Base-by-base conservation (phyloP, 495 filamentous ascomycete genomes). In the Trichoderma erinaceum region DNA sequence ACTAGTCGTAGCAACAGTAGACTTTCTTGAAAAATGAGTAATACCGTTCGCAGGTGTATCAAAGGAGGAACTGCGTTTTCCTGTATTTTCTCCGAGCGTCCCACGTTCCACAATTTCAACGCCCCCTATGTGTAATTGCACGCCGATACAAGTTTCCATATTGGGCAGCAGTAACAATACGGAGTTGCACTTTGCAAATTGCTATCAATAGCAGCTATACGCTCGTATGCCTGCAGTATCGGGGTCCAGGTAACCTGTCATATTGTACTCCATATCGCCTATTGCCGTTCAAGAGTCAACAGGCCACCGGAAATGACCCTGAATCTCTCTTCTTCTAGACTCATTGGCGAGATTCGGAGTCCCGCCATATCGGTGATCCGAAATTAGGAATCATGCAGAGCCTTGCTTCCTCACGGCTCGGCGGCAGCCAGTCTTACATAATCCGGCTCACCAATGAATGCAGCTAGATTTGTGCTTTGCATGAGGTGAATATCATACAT, bases 301-400 rank as follows among this genome's bases (percentile, higher is more conserved):
- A 61, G 25, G 56, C 23, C 23, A 61, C 56, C 56, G 56, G 56
- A 61, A 61, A 61, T 61, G 56, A 61, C 29, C 56, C 23, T 18
- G 25, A 61, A 32, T 58, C 18, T 52, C 48, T 23, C 48, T 52
- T 21, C 21, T 11, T 52, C 48, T 11, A 23, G 48, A 23, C 48
- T 61, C 16, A 15, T 61, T 61, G 27, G 56, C 56, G 56, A 61
- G 56, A 61, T 61, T 27, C 25, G 56, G 8, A 11, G 27, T 61
- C 56, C 35, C 23, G 27, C 29, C 56, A 25, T 61, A 61, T 61
- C 56, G 56, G 56, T 61, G 56, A 61, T 61, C 56, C 56, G 56
- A 61, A 61, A 61, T 61, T 61, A 61, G 56, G 27, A 61, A 29
- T 32, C 56, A 61, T 29, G 11, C 56, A 11, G 29, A 11, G 50